Evolutionary conservation across 2,329 filamentous ascomycete genomes (phyloP), one percentile per base, ranked within the genome.

Genomic region (Dryadomyces quercus-mongolicae): DNA sequence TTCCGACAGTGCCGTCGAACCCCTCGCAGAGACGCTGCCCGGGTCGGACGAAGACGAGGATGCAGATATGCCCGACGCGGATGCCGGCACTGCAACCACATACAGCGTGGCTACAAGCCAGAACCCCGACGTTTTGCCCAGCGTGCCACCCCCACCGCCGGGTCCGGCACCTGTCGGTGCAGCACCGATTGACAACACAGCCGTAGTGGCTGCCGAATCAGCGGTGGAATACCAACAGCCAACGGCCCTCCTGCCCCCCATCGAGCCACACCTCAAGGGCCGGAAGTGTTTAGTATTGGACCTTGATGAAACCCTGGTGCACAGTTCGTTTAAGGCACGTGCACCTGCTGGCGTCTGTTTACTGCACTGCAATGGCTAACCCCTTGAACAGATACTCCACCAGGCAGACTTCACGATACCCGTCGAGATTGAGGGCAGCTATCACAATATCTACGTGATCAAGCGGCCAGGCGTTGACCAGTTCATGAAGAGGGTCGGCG

Each of bases 341-440:
- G 7, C 12, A 15, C 36, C 36, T n/a, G 13, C 3, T 22, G 9
- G 2, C n/a, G 1, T 25, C 16, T 25, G 15, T 1, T 47, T 13
- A 2, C 25, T 13, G 3, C 25, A 15, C n/a, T 2, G 6, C 34
- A 38, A 36, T 12, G 3, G 36, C 47, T 47, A 16, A 20, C 25
- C 13, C 20, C 36, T 12, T 22, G 2, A 4, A n/a, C 65, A 97
- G 91, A 93, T 97, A 61, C 78, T 98, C 48, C 91, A 97, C 65
- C 92, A 97, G 75, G 93, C 93, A 56, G 93, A 98, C 70, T 97
- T 98, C 67, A 98, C 93, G 6, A 97, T 98, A 66, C 93, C 93
- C 0, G 93, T 98, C 34, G 93, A 98, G 66, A 98, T 98, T 60
- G 93, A 98, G 73, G 93, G 93, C 55, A 94, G 95, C 69, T 97